phyloP scores from a whole-genome alignment of 495 filamentous ascomycete species.

The Sporormia fimetaria region DNA sequence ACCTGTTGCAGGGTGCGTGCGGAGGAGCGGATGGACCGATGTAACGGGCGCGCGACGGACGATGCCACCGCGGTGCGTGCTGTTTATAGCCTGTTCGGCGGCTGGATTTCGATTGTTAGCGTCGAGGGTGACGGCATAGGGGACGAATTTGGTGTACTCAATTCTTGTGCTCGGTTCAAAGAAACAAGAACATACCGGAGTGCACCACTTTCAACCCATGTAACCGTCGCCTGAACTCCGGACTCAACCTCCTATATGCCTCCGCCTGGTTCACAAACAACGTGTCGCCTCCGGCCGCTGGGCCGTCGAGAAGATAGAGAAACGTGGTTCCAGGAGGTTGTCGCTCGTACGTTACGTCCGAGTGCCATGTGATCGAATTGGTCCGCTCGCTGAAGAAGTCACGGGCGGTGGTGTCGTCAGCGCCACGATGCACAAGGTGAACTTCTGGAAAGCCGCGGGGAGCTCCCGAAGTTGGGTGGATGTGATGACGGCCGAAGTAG shows the following conservation, averaged over 20 bases:
- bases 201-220: conserved; percentile 70
- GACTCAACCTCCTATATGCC: conserved; percentile 67
- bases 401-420: conserved; percentile 59
- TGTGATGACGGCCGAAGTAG: conserved; percentile 76
- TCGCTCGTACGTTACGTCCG: conserved; percentile 69
- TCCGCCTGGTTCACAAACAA: conserved; percentile 60
- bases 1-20: conserved; percentile 70
- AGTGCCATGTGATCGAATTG: conserved; percentile 64
- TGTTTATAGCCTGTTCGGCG: conserved; percentile 46
- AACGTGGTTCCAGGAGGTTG: conserved; percentile 83
- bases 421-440: conserved; percentile 67
- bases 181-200: conserved; percentile 38
- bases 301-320: conserved; percentile 65
- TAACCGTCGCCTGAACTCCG: conserved; percentile 56
- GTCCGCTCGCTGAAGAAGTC: conserved; percentile 83
- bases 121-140: too few species aligned
- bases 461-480: conserved; percentile 66
- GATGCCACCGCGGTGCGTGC: conserved; percentile 45
- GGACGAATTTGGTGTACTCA: too few species aligned
- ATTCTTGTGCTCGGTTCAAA: neutral
- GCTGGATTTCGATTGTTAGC: conserved; percentile 7
- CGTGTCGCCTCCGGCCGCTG: conserved; percentile 70
- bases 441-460: conserved; percentile 62
- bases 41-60: conserved; percentile 60
- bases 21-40: conserved; percentile 60